Percentiles rank a stretch among this genome's conserved stretches.
These are phyloP conservation scores for Beta vulgaris DNA, from an alignment of 148 eudicot genomes.

Conservation along the genomic window DNA sequence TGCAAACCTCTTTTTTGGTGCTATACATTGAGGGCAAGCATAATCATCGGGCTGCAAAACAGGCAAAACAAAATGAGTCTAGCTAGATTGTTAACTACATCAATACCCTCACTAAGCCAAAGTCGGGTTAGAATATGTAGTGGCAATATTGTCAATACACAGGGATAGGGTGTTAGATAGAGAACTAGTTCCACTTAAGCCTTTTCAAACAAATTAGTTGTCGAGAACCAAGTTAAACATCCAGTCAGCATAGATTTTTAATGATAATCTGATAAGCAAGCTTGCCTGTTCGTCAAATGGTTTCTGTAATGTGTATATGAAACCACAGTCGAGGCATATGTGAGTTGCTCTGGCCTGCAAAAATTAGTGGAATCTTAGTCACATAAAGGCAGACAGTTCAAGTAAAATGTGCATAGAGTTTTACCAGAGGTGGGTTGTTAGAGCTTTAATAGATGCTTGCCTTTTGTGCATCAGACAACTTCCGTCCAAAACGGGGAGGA, in stretches of 20 bases:
- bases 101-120: too few relatives aligned
- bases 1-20: slow-evolving; percentile 97
- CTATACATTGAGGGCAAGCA: slow-evolving; percentile 83
- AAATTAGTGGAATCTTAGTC: not conserved
- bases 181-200: too few relatives aligned
- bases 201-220: not conserved
- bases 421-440: not conserved
- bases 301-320: slow-evolving; percentile 67
- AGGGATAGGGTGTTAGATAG: too few relatives aligned
- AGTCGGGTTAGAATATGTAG: too few relatives aligned
- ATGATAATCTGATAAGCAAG: not conserved
- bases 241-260: not conserved
- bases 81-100: too few relatives aligned
- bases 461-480: slow-evolving; percentile 81
- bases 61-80: not conserved
- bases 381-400: not conserved
- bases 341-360: slow-evolving; percentile 89
- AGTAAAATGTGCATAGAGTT: not conserved
- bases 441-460: slow-evolving; percentile 32
- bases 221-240: not conserved
- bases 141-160: too few relatives aligned
- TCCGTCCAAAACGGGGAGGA: slow-evolving; percentile 94
- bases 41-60: slow-evolving; percentile 74
- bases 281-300: slow-evolving; percentile 91
- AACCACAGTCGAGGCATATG: slow-evolving; percentile 95